Base-by-base conservation (phyloP, 2,329 filamentous ascomycete genomes). In the Ophidiomyces ophidiicola region DNA sequence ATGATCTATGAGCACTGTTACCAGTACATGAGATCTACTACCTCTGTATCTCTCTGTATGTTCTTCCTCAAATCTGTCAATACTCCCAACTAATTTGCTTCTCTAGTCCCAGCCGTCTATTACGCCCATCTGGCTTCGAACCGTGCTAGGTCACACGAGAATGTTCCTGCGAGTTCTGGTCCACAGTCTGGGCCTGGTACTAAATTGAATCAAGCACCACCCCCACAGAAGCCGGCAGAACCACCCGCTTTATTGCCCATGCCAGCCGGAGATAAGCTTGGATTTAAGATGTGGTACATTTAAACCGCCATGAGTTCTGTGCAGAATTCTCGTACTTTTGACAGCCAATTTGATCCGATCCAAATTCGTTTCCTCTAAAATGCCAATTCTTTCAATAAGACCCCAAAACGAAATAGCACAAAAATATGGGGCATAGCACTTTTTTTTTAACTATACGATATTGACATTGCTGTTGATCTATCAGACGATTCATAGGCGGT, bases 1-100 rank as follows among this genome's bases (percentile, higher is more conserved):
- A 81, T 96, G 73, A 80, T 96, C 15, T 96, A 96, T 52, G 81
- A 94, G 49, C 86, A 94, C 46, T 93, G 81, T 31, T 98, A 94
- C 60, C 85, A 93, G 41, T 98, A 94, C 54, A 79, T 81, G 40
- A 77, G 90, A 11, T 90, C 87, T 0, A 96, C 87, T 0, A 96
- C 88, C 0, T 85, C 90, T 0, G 87, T 98, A 0, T 94, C 87
- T 0, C 62, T 90, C 0, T 82, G 60, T 60, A 54, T 50, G 57
- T 50, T 5, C 36, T 36, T 18, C 18, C 5, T 30, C n/a, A 17
- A 25, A 6, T 20, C 24, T 8, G 19, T 37, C 15, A 28, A n/a
- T 11, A 38, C 23, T 36, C 17, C 17, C 33, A 32, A 31, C 41
- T 43, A 31, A 42, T 31, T 23, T 20, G 19, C 32, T 34, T 29